Evolutionary conservation across 1,139 yeast species (phyloP).

Genomic region (Yarrowia galli): DNA sequence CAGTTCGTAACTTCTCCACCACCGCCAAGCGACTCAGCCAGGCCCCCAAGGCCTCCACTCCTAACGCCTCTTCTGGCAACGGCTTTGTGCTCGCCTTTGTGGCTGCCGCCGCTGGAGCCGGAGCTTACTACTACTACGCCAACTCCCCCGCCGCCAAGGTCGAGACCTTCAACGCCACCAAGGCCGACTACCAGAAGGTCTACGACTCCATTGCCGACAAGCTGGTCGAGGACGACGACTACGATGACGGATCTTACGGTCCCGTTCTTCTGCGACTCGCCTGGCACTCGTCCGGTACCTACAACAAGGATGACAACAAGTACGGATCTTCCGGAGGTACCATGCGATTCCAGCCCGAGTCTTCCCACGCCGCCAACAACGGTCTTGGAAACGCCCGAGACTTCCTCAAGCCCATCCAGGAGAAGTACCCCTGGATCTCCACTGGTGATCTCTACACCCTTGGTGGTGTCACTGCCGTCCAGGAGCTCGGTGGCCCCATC

Average conservation of each 20-base stretch:
- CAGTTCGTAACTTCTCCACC: slow-evolving; percentile 30
- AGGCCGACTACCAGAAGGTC: slow-evolving; percentile 71
- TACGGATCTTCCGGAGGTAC: slow-evolving; percentile 92
- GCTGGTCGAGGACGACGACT: slow-evolving; percentile 76
- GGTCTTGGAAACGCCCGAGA: slow-evolving; percentile 73
- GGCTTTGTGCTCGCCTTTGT: slow-evolving; percentile 38
- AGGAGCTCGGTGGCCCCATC: slow-evolving; percentile 87
- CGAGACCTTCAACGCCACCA: slow-evolving; percentile 49
- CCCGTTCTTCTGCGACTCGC: slow-evolving; percentile 72
- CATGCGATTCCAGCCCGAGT: slow-evolving; percentile 73
- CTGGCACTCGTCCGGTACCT: slow-evolving; percentile 81
- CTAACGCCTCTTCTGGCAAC: slow-evolving; percentile 25
- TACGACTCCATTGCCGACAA: slow-evolving; percentile 82
- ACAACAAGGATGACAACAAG: slow-evolving; percentile 59
- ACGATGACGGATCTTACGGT: slow-evolving; percentile 76
- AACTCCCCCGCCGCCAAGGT: slow-evolving; percentile 43
- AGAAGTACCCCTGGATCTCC: slow-evolving; percentile 75
- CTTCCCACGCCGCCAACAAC: slow-evolving; percentile 72
- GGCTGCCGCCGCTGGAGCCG: slow-evolving; percentile 41
- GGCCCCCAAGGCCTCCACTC: slow-evolving; percentile 32
- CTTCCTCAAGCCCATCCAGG: slow-evolving; percentile 67
- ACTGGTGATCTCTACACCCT: slow-evolving; percentile 90
- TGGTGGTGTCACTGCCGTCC: slow-evolving; percentile 85
- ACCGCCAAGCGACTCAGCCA: slow-evolving; percentile 32
- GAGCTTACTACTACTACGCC: slow-evolving; percentile 39